Evolutionary conservation across 2,329 filamentous ascomycete genomes (phyloP).

Genomic region (Cladorrhinum sp.): DNA sequence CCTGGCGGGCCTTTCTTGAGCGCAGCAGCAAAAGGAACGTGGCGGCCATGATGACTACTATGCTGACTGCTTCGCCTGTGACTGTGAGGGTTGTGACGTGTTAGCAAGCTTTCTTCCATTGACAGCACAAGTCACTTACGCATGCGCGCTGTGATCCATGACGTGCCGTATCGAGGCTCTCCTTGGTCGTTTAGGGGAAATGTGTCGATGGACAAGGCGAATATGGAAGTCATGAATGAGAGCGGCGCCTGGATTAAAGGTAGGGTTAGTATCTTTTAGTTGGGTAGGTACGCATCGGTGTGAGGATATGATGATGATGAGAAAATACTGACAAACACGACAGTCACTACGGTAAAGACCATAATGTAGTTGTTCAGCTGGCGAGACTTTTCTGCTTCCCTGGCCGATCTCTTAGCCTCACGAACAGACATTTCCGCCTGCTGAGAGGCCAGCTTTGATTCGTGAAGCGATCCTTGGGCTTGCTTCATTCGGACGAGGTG

Average conservation of each 20-base stretch:
- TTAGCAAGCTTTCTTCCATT: no score
- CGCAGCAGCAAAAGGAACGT: no score
- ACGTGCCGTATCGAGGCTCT: neutral
- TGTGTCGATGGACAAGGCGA: neutral
- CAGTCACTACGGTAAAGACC: neutral
- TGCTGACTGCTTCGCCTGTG: no score
- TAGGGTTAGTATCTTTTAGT: neutral
- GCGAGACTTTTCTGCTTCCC: neutral
- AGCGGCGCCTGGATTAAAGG: conserved; percentile 1
- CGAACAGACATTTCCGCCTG: neutral
- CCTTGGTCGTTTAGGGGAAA: conserved; percentile 1
- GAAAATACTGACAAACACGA: neutral
- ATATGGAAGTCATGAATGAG: neutral
- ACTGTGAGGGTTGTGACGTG: no score
- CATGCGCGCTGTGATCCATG: neutral
- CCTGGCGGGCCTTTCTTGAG: no score
- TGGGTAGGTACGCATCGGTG: no score
- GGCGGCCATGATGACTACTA: no score
- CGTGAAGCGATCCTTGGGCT: neutral
- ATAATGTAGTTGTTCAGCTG: neutral
- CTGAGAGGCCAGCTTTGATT: neutral
- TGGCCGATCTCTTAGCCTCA: no score
- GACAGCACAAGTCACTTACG: neutral
- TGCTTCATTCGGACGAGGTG: conserved; percentile 1
- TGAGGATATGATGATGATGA: no score